phyloP scores from a whole-genome alignment of 2,329 filamentous ascomycete genomes.

The Stagonosporopsis cucurbitacearum region DNA sequence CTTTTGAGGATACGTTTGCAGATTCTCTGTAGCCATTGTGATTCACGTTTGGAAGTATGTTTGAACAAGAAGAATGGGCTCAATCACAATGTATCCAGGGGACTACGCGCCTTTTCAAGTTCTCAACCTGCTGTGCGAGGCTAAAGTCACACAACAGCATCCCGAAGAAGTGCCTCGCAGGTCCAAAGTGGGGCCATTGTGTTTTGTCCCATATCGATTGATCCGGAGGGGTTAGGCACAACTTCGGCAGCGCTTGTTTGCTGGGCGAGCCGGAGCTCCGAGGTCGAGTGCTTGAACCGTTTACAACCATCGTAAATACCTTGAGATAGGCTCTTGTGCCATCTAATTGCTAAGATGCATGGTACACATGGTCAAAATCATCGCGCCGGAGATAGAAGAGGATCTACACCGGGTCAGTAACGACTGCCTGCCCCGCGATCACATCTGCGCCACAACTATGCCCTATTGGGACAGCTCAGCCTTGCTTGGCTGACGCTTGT shows the following conservation, averaged over 20 bases:
- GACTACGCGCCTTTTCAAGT: slow-evolving; percentile 11
- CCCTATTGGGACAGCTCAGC: slow-evolving; percentile 12
- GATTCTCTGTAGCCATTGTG: slow-evolving; percentile 35
- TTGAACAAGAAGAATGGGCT: not conserved
- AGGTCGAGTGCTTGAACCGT: not conserved
- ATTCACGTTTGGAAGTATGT: not conserved
- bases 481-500: slow-evolving; percentile 24
- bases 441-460: slow-evolving; percentile 14
- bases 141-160: slow-evolving; percentile 23
- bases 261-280: not conserved
- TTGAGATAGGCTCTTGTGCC: not conserved
- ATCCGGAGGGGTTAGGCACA: slow-evolving; percentile 26
- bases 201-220: slow-evolving; percentile 15
- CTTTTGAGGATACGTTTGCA: slow-evolving; percentile 42
- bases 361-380: no score
- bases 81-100: not conserved
- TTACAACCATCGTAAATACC: not conserved
- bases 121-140: slow-evolving; percentile 24
- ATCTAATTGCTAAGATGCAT: not conserved
- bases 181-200: slow-evolving; percentile 21
- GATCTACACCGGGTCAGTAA: not conserved
- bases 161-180: slow-evolving; percentile 29
- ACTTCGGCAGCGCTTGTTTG: slow-evolving; percentile 25
- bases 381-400: not conserved
- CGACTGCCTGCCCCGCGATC: not conserved